Conservation (phyloP, 345 rosid genomes). For the Citrus medica region DNA sequence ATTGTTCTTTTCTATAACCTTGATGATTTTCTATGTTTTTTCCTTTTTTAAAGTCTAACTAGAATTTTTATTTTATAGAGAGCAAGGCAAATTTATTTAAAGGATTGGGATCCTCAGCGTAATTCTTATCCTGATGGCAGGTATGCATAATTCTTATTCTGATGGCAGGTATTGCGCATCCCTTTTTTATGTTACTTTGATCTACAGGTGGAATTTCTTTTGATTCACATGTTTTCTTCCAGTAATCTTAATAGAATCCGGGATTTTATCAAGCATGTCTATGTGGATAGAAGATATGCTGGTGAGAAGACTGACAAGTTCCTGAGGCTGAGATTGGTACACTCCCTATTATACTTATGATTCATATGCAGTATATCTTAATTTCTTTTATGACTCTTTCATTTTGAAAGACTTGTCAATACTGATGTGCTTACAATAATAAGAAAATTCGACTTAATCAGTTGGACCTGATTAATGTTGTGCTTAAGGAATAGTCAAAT, state of each 20-base stretch:
- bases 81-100: conserved; percentile 74
- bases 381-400: not conserved
- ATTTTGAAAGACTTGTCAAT: not conserved
- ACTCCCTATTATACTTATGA: not conserved
- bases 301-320: conserved; percentile 50
- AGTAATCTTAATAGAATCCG: conserved; percentile 70
- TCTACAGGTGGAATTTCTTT: conserved; percentile 17
- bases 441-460: not conserved
- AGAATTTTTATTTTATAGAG: conserved; percentile 33
- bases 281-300: conserved; percentile 64
- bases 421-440: not conserved
- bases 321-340: conserved; percentile 53
- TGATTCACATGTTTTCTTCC: conserved; percentile 31
- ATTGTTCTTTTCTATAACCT: conserved; percentile 5
- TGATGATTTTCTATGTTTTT: conserved; percentile 6
- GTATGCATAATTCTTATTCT: conserved; percentile 71
- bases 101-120: conserved; percentile 66
- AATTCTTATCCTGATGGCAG: conserved; percentile 79
- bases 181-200: not conserved
- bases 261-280: conserved; percentile 80
- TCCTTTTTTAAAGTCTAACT: not conserved
- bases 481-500: not conserved
- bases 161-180: conserved; percentile 64
- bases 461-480: not conserved
- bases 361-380: not conserved